Base-by-base conservation (phyloP, 2,329 filamentous ascomycete species). In the Amylocarpus encephaloides region DNA sequence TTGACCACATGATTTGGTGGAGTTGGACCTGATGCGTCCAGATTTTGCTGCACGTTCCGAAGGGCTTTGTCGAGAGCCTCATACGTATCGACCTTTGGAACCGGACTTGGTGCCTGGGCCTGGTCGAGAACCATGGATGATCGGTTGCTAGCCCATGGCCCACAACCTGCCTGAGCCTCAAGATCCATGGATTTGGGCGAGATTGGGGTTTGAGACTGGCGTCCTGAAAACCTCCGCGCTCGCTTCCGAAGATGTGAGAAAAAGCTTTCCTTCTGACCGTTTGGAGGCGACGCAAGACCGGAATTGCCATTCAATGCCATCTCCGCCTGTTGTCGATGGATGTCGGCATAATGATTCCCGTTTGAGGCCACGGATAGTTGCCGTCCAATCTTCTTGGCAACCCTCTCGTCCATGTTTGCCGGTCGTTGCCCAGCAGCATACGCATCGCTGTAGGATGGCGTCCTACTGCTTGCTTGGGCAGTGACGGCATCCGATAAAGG, bases 171-270 rank as follows among this genome's bases (percentile, higher is more conserved):
- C 64, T 92, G 91, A n/a, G 90, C 86, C 68, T 97, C 93, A 48
- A 95, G 74, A 64, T 97, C 92, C 60, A 96, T 91, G 49, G 84
- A 83, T 39, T 78, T 81, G 7, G 89, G 86, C 15, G 89, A 88
- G 51, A 86, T 81, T 6, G 88, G 85, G 12, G 83, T 84, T 66
- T 92, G 88, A 34, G 62, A 62, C 64, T 95, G 90, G 50, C 92
- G 84, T 42, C 93, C 93, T 22, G 93, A 98, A 53, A 98, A 84
- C 59, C 93, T 80, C 60, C 93, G 82, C 26, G 94, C 93, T 46
- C 92, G 85, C 70, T 98, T 98, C 50, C 93, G 82, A 6, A 98
- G 77, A 66, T 98, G 93, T 0, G 93, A 97, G 71, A 98, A 98
- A 74, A 98, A 98, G 68, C 93, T 89, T 68, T 98, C 93, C 65